Evolutionary conservation across 257 asterid species (phyloP), one percentile per base, ranked within the genome.

Genomic region (Solanum peruvianum): DNA sequence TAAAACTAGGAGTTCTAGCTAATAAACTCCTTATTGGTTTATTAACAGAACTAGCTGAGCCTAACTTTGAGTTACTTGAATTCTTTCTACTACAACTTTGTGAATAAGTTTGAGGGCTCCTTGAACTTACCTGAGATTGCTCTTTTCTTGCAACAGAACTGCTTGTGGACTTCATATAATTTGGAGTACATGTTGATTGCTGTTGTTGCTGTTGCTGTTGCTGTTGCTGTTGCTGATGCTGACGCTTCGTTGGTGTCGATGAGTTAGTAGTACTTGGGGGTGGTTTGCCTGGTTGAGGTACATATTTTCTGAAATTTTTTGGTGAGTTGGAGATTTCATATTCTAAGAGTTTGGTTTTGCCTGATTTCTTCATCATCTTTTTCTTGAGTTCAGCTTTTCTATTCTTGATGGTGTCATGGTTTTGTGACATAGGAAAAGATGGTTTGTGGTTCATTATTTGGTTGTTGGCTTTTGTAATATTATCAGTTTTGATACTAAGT

Each of bases 321-420:
- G 90, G 86, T 45, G 91, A 87, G 3, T 76, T 86, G 0, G 49
- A 45, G 56, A 73, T 81, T 70, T 88, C 91, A 6, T 76, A 45
- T 31, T 91, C 90, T 1, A 87, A 85, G 64, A 72, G 92, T 90
- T 89, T 93, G 75, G 76, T 45, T 11, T 94, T 87, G 23, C 93
- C 95, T 18, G 98, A 92, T 91, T 94, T 96, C 97, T 94, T 96
- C 93, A 93, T 96, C 97, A 95, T 95, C 49, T 89, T 95, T 93
- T 91, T 94, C 93, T 89, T 94, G 89, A 93, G 78, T 86, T 93
- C 94, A 7, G 93, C 86, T 81, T 92, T 90, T 89, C 52, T 90
- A 90, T 60, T 91, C 88, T 89, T 94, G 44, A 69, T 41, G 64
- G 64, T 56, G 3, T 95, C 97, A 58, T 88, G 94, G 81, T 87